Percentiles rank a stretch among this genome's conserved stretches.
These are phyloP conservation scores for Brasilioporus rufonigricans DNA, from an alignment of 768 basidiomycete genomes.

Conservation along the genomic window DNA sequence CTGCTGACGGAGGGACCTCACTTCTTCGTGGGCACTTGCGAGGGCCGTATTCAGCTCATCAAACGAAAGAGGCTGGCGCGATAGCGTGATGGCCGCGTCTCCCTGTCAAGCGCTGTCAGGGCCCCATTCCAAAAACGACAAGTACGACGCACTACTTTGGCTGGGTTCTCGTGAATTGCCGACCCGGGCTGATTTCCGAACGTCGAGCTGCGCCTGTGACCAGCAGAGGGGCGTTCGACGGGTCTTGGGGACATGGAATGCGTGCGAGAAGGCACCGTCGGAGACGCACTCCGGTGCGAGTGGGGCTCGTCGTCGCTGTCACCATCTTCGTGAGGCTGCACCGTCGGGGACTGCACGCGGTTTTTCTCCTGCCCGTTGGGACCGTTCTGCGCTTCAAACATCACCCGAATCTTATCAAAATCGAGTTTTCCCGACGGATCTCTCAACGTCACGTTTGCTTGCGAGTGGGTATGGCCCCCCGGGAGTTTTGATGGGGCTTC, in stretches of 20 bases:
- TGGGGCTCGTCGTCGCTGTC: slow-evolving; percentile 20
- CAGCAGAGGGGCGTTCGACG: not conserved
- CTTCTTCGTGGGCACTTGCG: slow-evolving; percentile 22
- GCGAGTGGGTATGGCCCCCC: no score
- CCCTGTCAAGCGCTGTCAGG: slow-evolving; percentile 12
- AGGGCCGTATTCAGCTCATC: slow-evolving; percentile 26
- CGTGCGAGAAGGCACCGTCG: slow-evolving; percentile 9
- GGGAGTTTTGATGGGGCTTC: not conserved
- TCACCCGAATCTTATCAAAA: slow-evolving; percentile 29
- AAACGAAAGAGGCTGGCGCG: slow-evolving; percentile 20
- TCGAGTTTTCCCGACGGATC: slow-evolving; percentile 32
- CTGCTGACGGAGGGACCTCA: slow-evolving; percentile 22
- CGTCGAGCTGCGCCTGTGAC: slow-evolving; percentile 25
- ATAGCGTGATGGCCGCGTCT: not conserved
- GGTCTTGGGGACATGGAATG: slow-evolving; percentile 18
- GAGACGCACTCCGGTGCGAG: slow-evolving; percentile 5
- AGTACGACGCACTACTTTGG: slow-evolving; percentile 8
- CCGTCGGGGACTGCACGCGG: not conserved
- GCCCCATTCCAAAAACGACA: not conserved
- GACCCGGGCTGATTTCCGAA: slow-evolving; percentile 20
- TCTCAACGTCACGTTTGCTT: slow-evolving; percentile 15
- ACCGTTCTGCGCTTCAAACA: slow-evolving; percentile 24
- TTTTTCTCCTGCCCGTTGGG: not conserved
- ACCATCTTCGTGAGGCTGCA: slow-evolving; percentile 1
- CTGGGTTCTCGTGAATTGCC: slow-evolving; percentile 8